Evolutionary conservation across 352 stramenopile species (phyloP).

Genomic region (Peronospora tabacina): DNA sequence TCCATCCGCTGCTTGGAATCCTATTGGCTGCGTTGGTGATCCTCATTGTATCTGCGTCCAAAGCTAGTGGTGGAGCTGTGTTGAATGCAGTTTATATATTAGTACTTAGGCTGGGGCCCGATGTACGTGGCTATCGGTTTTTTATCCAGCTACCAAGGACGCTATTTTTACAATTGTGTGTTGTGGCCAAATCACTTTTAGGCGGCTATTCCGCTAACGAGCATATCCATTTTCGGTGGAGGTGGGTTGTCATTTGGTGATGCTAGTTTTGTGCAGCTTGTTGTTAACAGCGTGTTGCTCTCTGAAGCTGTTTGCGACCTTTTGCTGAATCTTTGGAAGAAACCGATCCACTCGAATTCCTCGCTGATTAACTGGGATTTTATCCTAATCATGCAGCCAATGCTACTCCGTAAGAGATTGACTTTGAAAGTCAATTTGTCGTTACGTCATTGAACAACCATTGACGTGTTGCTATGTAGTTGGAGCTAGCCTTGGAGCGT

Average conservation of each 20-base stretch:
- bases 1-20: constrained; percentile 27
- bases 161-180: constrained; percentile 1
- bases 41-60: constrained; percentile 57
- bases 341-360: constrained; percentile 27
- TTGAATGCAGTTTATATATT: constrained; percentile 91
- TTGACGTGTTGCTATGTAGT: constrained; percentile 17
- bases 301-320: constrained; percentile 26
- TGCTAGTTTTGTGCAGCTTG: background rate
- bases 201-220: constrained; percentile 86
- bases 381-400: constrained; percentile 90
- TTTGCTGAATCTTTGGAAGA: constrained; percentile 32
- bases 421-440: background rate
- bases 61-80: constrained; percentile 82
- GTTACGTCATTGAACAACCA: background rate
- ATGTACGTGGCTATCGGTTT: constrained; percentile 25
- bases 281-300: constrained; percentile 1
- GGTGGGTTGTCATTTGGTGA: constrained; percentile 10
- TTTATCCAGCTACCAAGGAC: background rate
- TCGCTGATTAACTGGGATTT: constrained; percentile 92
- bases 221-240: constrained; percentile 88
- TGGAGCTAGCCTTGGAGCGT: constrained; percentile 51
- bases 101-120: constrained; percentile 80
- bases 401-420: constrained; percentile 35
- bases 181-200: constrained; percentile 6
- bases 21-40: constrained; percentile 39